phyloP scores from a whole-genome alignment of 2,329 filamentous ascomycete species.

The Fusarium sterilihyphosum region DNA sequence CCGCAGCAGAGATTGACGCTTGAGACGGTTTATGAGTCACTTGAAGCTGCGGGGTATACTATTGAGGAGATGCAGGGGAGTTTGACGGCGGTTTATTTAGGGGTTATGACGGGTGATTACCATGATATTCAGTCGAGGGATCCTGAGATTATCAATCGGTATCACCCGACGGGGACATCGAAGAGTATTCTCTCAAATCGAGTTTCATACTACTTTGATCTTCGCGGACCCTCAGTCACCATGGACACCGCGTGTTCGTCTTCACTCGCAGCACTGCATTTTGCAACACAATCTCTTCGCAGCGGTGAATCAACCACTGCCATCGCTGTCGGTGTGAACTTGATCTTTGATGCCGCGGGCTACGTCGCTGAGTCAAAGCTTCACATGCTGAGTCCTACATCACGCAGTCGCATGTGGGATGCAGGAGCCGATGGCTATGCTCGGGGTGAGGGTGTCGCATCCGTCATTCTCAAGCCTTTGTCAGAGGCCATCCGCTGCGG shows the following conservation, averaged over 20 bases:
- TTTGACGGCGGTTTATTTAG: conserved; percentile 22
- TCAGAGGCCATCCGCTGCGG: conserved; percentile 50
- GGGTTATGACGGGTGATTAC: conserved; percentile 27
- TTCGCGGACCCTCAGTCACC: background rate
- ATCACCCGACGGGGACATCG: conserved; percentile 35
- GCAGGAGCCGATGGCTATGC: conserved; percentile 12
- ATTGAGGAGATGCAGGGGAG: conserved; percentile 40
- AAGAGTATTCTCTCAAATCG: conserved; percentile 1
- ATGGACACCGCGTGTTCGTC: background rate
- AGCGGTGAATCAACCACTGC: background rate
- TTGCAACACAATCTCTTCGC: background rate
- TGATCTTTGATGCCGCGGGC: conserved; percentile 40
- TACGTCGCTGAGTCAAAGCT: conserved; percentile 50
- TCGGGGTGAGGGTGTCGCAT: conserved; percentile 15
- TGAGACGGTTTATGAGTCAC: conserved; percentile 54
- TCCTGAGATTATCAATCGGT: conserved; percentile 34
- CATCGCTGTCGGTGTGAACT: background rate
- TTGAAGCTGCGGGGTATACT: conserved; percentile 51
- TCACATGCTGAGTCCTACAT: conserved; percentile 49
- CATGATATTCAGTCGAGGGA: conserved; percentile 15
- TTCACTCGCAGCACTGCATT: background rate
- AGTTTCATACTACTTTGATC: background rate
- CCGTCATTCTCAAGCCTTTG: conserved; percentile 16
- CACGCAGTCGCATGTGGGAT: conserved; percentile 22
- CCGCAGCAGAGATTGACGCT: conserved; percentile 54